Evolutionary conservation across 768 basidiomycete species (phyloP), one percentile per base, ranked within the genome.

Genomic region (Sporobolomyces phaffii): DNA sequence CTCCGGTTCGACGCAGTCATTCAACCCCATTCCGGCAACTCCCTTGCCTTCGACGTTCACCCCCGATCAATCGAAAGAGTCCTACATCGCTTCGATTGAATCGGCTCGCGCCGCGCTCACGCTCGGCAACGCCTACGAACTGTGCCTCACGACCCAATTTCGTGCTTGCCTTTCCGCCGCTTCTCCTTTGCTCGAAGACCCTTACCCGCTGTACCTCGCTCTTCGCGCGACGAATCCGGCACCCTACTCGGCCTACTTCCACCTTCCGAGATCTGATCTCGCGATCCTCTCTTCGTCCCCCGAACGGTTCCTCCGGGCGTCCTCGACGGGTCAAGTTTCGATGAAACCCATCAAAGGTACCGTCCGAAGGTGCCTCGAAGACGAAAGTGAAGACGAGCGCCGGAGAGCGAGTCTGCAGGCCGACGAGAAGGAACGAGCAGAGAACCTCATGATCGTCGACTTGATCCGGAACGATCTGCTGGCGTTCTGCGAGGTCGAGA

Each of bases 371-470:
- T 58, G 56, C 34, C 67, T 76, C 20, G 63, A 58, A 15, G 76
- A 76, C 70, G 68, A 83, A 22, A 84, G 84, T 31, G 84, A 82
- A 60, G 82, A 84, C 52, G 86, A 86, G n/a, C 85, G 87, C 73
- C 72, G 85, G 77, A 77, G 82, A 18, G 78, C 88, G 62, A 80
- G 87, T 83, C 67, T 80, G 41, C 68, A 76, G 56, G 68, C 56
- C 15, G 78, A 80, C 76, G 80, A 79, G 47, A 98, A 98, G 77
- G 93, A 98, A 77, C 85, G 93, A 2, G 93, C 92, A 0, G 93
- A 97, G 80, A 98, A 98, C 76, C 78, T 98, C 62, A 97, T 98
- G 93, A 96, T 98, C 69, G 93, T 96, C 29, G 93, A 97, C 76
- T 84, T 98, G 52, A 94, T 94, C 73, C 85, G 91, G 38, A 89